Evolutionary conservation across 2,329 filamentous ascomycete species (phyloP).

Genomic region (Teratosphaeria viscida): DNA sequence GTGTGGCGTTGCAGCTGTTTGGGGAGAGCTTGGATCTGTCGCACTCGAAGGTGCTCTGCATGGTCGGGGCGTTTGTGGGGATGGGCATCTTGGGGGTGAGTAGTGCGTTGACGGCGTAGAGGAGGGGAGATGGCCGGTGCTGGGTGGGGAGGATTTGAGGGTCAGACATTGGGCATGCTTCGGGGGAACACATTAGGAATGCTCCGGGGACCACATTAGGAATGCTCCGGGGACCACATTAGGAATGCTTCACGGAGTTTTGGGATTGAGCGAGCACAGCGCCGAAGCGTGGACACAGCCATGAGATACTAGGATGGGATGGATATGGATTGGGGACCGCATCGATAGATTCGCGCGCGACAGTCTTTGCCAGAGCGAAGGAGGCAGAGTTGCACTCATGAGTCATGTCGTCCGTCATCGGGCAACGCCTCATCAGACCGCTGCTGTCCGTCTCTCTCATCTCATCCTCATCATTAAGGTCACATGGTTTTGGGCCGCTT

Average conservation of each 20-base stretch:
- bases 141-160: neutral
- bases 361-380: neutral
- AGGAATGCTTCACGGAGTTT: neutral
- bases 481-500: neutral
- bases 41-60: constrained; percentile 66
- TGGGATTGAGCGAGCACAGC: neutral
- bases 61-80: constrained; percentile 69
- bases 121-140: neutral
- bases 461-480: neutral
- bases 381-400: neutral
- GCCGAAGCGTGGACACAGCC: neutral
- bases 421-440: too few species aligned
- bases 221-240: too few species aligned
- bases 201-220: too few species aligned
- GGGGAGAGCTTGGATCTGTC: constrained; percentile 75
- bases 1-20: constrained; percentile 80
- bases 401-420: too few species aligned
- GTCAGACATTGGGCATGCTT: too few species aligned
- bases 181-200: too few species aligned
- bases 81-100: constrained; percentile 83
- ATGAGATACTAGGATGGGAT: neutral
- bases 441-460: too few species aligned
- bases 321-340: neutral
- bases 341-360: neutral
- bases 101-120: constrained; percentile 63